Percentiles rank a stretch among this genome's conserved stretches.
phyloP scores from a whole-genome alignment of 163 green algal species.

The Scenedesmus sp. region DNA sequence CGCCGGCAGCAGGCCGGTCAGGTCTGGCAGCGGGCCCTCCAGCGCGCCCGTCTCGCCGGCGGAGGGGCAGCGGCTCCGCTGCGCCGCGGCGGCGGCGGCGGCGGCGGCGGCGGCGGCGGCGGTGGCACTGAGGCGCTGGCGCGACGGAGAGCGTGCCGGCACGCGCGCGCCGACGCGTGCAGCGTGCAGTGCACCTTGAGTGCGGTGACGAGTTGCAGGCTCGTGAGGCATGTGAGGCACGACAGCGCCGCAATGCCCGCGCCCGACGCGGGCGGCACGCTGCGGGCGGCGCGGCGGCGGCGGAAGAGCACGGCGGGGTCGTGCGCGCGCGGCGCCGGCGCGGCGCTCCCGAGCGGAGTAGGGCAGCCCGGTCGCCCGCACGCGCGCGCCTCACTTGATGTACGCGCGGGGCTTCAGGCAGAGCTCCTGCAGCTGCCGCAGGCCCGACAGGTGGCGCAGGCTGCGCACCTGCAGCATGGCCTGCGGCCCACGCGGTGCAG shows the following conservation, averaged over 20 bases:
- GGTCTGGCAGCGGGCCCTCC: background rate
- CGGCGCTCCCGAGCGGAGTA: no score
- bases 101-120: background rate
- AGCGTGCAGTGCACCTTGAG: no score
- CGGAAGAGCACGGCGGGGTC: background rate
- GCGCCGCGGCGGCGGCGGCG: background rate
- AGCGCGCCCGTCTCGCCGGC: background rate
- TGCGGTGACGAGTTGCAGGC: slow-evolving; percentile 5
- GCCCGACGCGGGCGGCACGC: background rate
- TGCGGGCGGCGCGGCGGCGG: background rate
- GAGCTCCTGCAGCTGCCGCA: slow-evolving; percentile 33
- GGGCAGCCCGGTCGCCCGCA: no score
- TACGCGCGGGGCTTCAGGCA: slow-evolving; percentile 9
- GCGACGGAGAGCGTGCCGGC: no score
- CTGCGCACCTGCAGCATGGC: slow-evolving; percentile 22
- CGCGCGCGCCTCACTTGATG: slow-evolving; percentile 16
- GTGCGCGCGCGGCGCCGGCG: no score
- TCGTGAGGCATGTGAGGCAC: background rate
- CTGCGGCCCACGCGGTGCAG: slow-evolving; percentile 2
- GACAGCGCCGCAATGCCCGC: background rate
- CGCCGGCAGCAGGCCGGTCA: background rate
- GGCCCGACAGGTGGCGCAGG: slow-evolving; percentile 26
- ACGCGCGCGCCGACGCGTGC: no score
- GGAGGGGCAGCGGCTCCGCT: background rate
- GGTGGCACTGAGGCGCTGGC: background rate